These are phyloP conservation scores for Lentinula aciculospora DNA, from an alignment of 768 basidiomycete species.

Conservation along the genomic window DNA sequence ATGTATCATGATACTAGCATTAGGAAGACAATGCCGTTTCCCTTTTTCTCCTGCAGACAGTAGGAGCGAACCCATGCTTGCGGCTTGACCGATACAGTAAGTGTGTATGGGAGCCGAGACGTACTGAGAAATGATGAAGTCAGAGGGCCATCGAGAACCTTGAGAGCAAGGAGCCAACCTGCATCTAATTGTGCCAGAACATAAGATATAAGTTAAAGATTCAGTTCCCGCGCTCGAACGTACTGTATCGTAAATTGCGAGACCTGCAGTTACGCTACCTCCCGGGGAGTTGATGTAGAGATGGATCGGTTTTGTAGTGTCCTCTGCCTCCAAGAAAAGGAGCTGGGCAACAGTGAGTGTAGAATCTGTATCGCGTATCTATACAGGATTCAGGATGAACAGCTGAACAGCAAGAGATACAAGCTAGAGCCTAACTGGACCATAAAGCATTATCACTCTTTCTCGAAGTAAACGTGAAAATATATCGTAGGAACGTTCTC, in stretches of 20 bases:
- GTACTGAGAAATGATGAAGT: constrained; percentile 41
- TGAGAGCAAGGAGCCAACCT: constrained; percentile 36
- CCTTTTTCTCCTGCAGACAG: constrained; percentile 89
- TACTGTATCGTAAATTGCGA: constrained; percentile 98
- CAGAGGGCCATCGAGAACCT: background rate
- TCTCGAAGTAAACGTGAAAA: constrained; percentile 91
- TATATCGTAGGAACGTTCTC: constrained; percentile 91
- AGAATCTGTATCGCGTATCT: constrained; percentile 91
- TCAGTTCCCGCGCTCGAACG: constrained; percentile 18
- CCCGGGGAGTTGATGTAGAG: constrained; percentile 97
- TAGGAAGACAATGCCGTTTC: constrained; percentile 86
- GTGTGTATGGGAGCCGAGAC: constrained; percentile 94
- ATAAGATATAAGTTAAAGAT: background rate
- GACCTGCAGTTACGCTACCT: constrained; percentile 90
- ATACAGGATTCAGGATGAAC: constrained; percentile 10
- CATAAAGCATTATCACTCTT: constrained; percentile 92
- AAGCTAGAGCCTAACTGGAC: constrained; percentile 56
- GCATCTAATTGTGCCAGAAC: constrained; percentile 45
- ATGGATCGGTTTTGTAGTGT: constrained; percentile 90
- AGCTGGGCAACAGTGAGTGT: constrained; percentile 88
- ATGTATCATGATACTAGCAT: constrained; percentile 98
- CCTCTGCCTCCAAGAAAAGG: constrained; percentile 94
- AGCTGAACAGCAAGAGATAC: constrained; percentile 9
- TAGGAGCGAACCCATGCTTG: constrained; percentile 93
- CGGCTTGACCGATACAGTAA: constrained; percentile 92